Conservation (phyloP, 495 filamentous ascomycete genomes). For the Viridothelium virens region DNA sequence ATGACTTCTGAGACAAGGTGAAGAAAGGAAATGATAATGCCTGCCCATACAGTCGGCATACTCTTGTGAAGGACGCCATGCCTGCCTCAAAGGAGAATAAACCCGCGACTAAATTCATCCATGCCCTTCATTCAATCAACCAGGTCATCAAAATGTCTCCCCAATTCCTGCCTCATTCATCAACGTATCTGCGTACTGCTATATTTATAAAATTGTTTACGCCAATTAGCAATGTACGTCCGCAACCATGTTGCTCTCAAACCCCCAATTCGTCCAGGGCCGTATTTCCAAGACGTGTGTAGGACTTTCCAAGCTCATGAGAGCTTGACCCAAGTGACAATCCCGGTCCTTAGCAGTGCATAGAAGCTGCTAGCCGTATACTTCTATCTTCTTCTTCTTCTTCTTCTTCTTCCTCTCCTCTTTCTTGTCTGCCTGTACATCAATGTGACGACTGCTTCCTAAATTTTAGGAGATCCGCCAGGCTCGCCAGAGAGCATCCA, state of each 20-base stretch:
- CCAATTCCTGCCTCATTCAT: too few species aligned
- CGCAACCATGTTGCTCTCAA: neutral
- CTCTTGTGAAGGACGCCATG: neutral
- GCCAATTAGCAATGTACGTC: too few species aligned
- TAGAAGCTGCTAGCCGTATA: neutral
- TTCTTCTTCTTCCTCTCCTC: neutral
- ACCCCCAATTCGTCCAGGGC: neutral
- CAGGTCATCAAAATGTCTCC: too few species aligned
- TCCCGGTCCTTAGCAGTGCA: neutral
- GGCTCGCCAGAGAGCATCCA: constrained; percentile 68
- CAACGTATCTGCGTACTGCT: too few species aligned
- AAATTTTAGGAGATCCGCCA: constrained; percentile 81
- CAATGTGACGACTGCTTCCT: constrained; percentile 37
- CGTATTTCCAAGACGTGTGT: neutral
- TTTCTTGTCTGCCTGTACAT: neutral
- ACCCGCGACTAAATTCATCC: too few species aligned
- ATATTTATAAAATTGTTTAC: too few species aligned
- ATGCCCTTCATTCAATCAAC: too few species aligned
- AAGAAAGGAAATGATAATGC: neutral
- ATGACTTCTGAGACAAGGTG: neutral
- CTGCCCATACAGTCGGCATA: neutral
- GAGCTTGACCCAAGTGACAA: neutral
- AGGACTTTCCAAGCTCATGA: neutral
- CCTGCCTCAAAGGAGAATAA: neutral
- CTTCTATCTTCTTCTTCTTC: neutral